Conservation (phyloP, 352 stramenopile genomes). For the Pythium vanterpoolii region DNA sequence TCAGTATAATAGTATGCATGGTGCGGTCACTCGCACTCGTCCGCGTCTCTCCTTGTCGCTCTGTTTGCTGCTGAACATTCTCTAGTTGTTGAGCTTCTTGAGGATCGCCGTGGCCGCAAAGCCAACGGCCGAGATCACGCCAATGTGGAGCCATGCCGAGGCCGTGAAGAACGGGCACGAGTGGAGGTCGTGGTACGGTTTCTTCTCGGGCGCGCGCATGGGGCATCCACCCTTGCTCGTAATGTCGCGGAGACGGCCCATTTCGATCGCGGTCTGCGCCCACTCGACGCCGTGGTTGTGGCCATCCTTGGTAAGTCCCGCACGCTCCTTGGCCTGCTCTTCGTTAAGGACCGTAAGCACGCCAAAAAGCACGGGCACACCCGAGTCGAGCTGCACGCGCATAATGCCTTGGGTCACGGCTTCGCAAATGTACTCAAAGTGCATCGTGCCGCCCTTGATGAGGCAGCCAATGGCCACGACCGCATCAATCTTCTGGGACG, state of each 20-base stretch:
- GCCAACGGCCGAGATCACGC: constrained; percentile 50
- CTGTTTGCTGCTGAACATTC: neutral
- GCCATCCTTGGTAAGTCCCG: constrained; percentile 70
- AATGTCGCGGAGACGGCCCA: constrained; percentile 88
- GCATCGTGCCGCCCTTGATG: constrained; percentile 97
- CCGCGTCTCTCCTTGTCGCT: neutral
- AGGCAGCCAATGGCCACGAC: constrained; percentile 95
- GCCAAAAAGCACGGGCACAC: constrained; percentile 86
- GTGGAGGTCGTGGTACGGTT: constrained; percentile 68
- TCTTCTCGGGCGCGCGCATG: constrained; percentile 63
- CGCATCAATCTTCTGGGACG: constrained; percentile 94
- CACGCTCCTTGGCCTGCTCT: constrained; percentile 93
- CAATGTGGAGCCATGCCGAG: constrained; percentile 76
- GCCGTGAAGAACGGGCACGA: constrained; percentile 77
- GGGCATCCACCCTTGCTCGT: constrained; percentile 57
- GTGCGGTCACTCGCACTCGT: neutral
- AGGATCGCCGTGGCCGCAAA: constrained; percentile 39
- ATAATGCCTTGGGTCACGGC: constrained; percentile 96
- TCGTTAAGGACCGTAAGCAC: constrained; percentile 97
- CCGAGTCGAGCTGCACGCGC: constrained; percentile 92
- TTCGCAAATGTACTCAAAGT: constrained; percentile 99
- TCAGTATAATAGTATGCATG: neutral
- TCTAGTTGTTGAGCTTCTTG: constrained; percentile 52
- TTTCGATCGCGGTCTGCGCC: constrained; percentile 96
- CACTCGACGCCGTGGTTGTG: constrained; percentile 97